A percentile compares a stretch with the other conserved stretches of the same genome.
These are phyloP conservation scores for Vitis cinerea DNA, from an alignment of 164 flowering plant genomes.

Conservation along the genomic window DNA sequence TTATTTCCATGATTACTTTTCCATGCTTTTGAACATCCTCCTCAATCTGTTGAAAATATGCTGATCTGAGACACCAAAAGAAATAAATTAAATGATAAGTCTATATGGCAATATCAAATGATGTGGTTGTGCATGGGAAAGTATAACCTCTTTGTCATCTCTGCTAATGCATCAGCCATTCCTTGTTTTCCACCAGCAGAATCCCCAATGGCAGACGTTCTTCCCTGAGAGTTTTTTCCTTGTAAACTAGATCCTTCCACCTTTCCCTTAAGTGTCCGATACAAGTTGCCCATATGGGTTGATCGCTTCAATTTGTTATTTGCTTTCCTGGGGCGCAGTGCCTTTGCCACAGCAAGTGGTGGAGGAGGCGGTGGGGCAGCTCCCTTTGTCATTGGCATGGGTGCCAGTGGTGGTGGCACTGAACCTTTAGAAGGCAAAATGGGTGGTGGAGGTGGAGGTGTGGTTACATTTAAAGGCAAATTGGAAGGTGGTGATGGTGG, in stretches of 20 bases:
- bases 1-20: conserved; percentile 52
- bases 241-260: conserved; percentile 62
- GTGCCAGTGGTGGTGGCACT: conserved; percentile 34
- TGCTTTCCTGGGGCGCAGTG: conserved; percentile 53
- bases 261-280: conserved; percentile 73
- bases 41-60: conserved; percentile 74
- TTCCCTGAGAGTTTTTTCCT: conserved; percentile 42
- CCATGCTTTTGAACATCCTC: conserved; percentile 60
- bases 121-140: not conserved
- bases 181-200: conserved; percentile 55
- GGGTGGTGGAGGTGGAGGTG: conserved; percentile 30
- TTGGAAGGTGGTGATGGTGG: no score
- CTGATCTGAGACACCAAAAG: conserved; percentile 40
- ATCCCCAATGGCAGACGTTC: conserved; percentile 31
- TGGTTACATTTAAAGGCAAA: not conserved
- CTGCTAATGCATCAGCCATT: conserved; percentile 93
- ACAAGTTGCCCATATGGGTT: conserved; percentile 70
- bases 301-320: conserved; percentile 72
- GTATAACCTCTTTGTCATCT: conserved; percentile 78
- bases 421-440: conserved; percentile 12
- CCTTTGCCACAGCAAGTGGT: conserved; percentile 38
- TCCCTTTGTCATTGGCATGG: conserved; percentile 28
- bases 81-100: not conserved
- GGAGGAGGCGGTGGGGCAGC: conserved; percentile 68
- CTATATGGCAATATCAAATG: no score